phyloP scores from a whole-genome alignment of 2,329 filamentous ascomycete species.

The Colletotrichum caudatum region DNA sequence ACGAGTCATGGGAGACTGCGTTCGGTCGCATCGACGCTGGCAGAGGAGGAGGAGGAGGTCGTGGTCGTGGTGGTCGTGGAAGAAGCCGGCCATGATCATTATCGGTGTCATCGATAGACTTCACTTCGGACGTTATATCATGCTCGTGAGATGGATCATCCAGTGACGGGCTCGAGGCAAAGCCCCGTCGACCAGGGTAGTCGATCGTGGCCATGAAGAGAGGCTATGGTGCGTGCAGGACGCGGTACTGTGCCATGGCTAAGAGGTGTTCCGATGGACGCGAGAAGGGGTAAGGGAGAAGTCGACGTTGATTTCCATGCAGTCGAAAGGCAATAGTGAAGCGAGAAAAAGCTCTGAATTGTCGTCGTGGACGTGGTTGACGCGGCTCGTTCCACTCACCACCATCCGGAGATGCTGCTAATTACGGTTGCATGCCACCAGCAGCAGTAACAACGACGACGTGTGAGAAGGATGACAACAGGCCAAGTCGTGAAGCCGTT shows the following conservation, averaged over 20 bases:
- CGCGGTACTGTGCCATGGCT: slow-evolving; percentile 37
- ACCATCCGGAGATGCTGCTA: slow-evolving; percentile 1
- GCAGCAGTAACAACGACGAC: not conserved
- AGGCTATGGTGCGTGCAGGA: slow-evolving; percentile 32
- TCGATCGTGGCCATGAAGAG: slow-evolving; percentile 30
- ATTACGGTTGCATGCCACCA: slow-evolving; percentile 21
- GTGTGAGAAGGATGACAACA: slow-evolving; percentile 6
- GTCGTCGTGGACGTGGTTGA: slow-evolving; percentile 4
- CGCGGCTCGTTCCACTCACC: slow-evolving; percentile 20
- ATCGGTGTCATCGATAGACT: slow-evolving; percentile 10
- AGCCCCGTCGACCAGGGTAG: slow-evolving; percentile 9
- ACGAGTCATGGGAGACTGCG: not conserved
- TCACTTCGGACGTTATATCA: slow-evolving; percentile 21
- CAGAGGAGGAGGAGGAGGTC: not conserved
- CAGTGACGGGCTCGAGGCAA: slow-evolving; percentile 6
- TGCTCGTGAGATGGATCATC: slow-evolving; percentile 6
- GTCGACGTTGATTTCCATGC: not conserved
- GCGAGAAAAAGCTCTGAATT: slow-evolving; percentile 4
- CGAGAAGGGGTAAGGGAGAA: not conserved
- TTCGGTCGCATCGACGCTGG: slow-evolving; percentile 10
- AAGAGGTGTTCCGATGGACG: not conserved
- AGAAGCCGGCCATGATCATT: not conserved
- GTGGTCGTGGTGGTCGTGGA: not conserved
- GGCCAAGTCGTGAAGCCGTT: slow-evolving; percentile 14
- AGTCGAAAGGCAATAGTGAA: not conserved